These are phyloP conservation scores for Penicillium ochrochloron DNA, from an alignment of 495 filamentous ascomycete genomes.

Conservation along the genomic window DNA sequence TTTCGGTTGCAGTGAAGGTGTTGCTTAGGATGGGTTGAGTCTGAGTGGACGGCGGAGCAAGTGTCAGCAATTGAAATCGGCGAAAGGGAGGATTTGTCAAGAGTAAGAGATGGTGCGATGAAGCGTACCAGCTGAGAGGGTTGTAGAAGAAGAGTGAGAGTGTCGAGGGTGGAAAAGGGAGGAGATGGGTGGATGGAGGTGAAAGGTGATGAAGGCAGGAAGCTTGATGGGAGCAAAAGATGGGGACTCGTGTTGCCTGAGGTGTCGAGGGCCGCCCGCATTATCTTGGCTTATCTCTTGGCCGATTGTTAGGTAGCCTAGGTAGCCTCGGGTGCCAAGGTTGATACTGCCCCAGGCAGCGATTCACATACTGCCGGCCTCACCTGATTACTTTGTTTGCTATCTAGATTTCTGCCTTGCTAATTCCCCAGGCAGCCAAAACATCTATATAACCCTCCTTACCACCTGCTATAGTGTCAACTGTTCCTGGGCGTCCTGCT, in stretches of 20 bases:
- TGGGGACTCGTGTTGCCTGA: conserved; percentile 25
- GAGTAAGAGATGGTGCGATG: neutral
- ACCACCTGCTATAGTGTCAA: neutral
- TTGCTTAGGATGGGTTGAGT: conserved; percentile 34
- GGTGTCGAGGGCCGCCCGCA: conserved; percentile 17
- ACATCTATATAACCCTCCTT: neutral
- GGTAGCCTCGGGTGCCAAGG: neutral
- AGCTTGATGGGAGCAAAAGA: conserved; percentile 29
- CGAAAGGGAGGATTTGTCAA: neutral
- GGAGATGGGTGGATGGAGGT: conserved; percentile 22
- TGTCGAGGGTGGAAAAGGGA: conserved; percentile 9
- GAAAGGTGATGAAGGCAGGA: conserved; percentile 27
- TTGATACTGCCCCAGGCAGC: neutral
- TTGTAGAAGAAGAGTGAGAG: conserved; percentile 15
- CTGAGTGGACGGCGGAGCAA: conserved; percentile 20
- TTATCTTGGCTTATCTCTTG: conserved; percentile 2
- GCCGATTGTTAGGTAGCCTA: neutral
- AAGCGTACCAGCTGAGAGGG: conserved; percentile 25
- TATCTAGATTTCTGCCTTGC: neutral
- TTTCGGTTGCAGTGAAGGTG: conserved; percentile 39
- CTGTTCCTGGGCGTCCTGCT: neutral
- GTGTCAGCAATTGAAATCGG: conserved; percentile 24
- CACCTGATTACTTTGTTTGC: neutral
- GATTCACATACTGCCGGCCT: neutral
- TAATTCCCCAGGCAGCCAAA: too few species aligned